A percentile compares a stretch with the other conserved stretches of the same genome.
phyloP scores from a whole-genome alignment of 306 rosid species.

The Lupinus albus region DNA sequence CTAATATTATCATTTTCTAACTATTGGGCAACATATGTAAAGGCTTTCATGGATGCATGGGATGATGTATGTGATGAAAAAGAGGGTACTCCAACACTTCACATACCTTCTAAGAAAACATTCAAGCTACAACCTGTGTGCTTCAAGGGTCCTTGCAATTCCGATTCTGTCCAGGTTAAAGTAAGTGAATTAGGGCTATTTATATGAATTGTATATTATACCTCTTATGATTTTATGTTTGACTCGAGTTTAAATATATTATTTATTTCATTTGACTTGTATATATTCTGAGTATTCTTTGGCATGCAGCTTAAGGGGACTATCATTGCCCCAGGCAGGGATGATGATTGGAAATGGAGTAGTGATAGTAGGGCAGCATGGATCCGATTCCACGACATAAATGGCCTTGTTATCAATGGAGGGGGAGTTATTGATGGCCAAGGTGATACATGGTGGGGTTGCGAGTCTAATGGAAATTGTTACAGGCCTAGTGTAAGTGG shows the following conservation, averaged over 20 bases:
- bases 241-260: no score
- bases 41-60: slow-evolving; percentile 69
- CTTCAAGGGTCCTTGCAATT: slow-evolving; percentile 59
- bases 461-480: background rate
- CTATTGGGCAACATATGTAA: background rate
- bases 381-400: slow-evolving; percentile 29
- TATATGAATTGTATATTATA: no score
- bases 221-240: no score
- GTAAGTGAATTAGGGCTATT: no score
- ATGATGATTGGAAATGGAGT: slow-evolving; percentile 45
- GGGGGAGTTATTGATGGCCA: slow-evolving; percentile 54
- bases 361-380: slow-evolving; percentile 2
- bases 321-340: slow-evolving; percentile 36
- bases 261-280: background rate
- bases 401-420: slow-evolving; percentile 42
- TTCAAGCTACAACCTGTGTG: slow-evolving; percentile 49
- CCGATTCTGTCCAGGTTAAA: slow-evolving; percentile 35
- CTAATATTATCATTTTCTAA: background rate
- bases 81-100: slow-evolving; percentile 38
- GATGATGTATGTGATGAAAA: slow-evolving; percentile 39
- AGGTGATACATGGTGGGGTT: slow-evolving; percentile 59
- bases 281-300: background rate
- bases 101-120: slow-evolving; percentile 43
- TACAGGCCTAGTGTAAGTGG: slow-evolving; percentile 43
- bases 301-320: slow-evolving; percentile 42